Base-by-base conservation (phyloP, 805 yeast species). In the Jamesozyma jinghongensis region DNA sequence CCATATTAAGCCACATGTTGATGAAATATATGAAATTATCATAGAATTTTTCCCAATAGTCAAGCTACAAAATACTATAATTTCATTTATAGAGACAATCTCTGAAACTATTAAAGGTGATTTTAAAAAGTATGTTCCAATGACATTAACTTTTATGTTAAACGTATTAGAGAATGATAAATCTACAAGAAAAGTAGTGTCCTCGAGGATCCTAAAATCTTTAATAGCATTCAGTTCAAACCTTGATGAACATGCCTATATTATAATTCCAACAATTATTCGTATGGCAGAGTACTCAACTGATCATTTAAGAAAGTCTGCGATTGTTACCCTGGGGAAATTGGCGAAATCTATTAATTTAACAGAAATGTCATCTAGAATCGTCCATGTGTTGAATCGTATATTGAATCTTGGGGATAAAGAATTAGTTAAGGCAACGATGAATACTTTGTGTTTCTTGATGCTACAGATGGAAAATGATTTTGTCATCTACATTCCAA, bases 101-200 rank as follows among this genome's bases (percentile, higher is more conserved):
- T 84, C 96, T 0, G 75, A 74, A 39, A 87, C 97, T 0, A 66
- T 92, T 37, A 95, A 86, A 42, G 94, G 94, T 6, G 98, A 92
- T 55, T 92, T 92, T 66, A 92, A 86, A 51, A 70, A 80, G 59
- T 81, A 81, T 55, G 67, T 92, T 44, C 84, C 95, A 1, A 77
- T 77, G 19, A 75, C 92, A 2, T 69, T 92, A 32, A 85, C 92
- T 0, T 65, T 85, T 32, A 69, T 92, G 54, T 66, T 92, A 34
- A 79, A 80, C 37, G 81, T 85, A 4, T 67, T 92, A 37, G 94
- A 85, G 40, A 76, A 75, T 39, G 92, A 81, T 44, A 77, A 73
- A 43, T 71, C 85, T 0, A 69, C 71, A 1, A 76, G 77, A 27
- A 67, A 75, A 28, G 71, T 73, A 28, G 77, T 84, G 0, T 73